Evolutionary conservation across 495 filamentous ascomycete species (phyloP).

Genomic region (Hypoxylon rickii): DNA sequence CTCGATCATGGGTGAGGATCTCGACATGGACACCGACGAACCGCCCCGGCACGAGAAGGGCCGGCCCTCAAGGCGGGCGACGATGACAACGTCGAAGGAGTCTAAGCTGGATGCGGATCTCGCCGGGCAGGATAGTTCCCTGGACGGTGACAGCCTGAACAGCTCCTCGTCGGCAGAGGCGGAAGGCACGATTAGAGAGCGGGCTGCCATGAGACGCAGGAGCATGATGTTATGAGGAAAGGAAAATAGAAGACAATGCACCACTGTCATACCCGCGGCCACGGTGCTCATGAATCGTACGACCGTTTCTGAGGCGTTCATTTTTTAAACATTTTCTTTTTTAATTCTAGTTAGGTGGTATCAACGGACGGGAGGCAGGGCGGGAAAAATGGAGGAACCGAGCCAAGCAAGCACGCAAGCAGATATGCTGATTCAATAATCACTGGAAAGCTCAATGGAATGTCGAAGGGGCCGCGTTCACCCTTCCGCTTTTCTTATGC

Average conservation of each 20-base stretch:
- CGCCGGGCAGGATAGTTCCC: conserved; percentile 15
- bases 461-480: no score
- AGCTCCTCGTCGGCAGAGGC: conserved; percentile 20
- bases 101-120: conserved; percentile 26
- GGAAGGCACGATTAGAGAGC: conserved; percentile 13
- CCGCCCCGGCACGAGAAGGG: conserved; percentile 17
- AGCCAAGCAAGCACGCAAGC: not conserved
- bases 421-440: not conserved
- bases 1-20: conserved; percentile 28
- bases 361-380: no score
- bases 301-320: no score
- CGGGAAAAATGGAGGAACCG: not conserved
- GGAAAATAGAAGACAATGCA: not conserved
- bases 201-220: conserved; percentile 44
- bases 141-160: conserved; percentile 28
- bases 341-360: no score
- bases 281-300: not conserved
- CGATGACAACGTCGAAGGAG: conserved; percentile 46
- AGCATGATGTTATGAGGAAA: conserved; percentile 62
- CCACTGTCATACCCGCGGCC: conserved; percentile 5
- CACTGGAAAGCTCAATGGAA: no score
- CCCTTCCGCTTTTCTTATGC: not conserved
- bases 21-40: conserved; percentile 18
- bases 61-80: conserved; percentile 42
- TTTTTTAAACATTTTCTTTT: no score